Evolutionary conservation across 1,284 basidiomycete species (phyloP), one percentile per base, ranked within the genome.

Genomic region (Kwoniella shivajii): DNA sequence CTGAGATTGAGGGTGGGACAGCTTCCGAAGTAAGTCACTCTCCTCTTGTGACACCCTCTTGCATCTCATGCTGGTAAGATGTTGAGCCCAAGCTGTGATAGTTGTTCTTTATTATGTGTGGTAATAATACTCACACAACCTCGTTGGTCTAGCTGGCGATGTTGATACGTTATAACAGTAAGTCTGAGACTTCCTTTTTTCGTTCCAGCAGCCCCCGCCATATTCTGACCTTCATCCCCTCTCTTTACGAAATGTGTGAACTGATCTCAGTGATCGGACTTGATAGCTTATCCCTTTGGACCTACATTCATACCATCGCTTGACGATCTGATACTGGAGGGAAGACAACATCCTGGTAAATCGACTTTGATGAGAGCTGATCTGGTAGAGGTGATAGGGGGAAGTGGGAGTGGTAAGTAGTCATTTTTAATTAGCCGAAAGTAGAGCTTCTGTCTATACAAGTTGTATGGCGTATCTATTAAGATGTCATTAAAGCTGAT

Each of bases 331-430:
- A 57, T 78, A 7, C 50, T 66, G 1, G 48, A 60, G 0, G 62
- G 64, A 4, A 60, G 74, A 16, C 66, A 64, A 5, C 71, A 71
- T 54, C 45, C 42, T 0, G 71, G 65, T 11, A 60, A 60, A 1
- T 76, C 76, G 3, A 60, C 60, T 0, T 57, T 78, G 20, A 71
- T 71, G 37, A 63, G 74, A 38, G 77, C 76, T n/a, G 77, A 78
- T 56, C 54, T 78, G 26, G 39, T 77, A 2, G 76, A 78, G 56
- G 16, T 77, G 10, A 62, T 73, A 27, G 77, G 77, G 0, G 59
- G 73, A 0, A 71, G 64, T 16, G 77, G 77, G 6, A 69, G 69
- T 24, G 77, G 77, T 52, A 64, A 64, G 71, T 69, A n/a, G n/a
- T n/a, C n/a, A n/a, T n/a, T n/a, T 61, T 4, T 31, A 53, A 30